Evolutionary conservation across 106 monocot species (phyloP), one percentile per base, ranked within the genome.

Genomic region (Ottelia alismoides): DNA sequence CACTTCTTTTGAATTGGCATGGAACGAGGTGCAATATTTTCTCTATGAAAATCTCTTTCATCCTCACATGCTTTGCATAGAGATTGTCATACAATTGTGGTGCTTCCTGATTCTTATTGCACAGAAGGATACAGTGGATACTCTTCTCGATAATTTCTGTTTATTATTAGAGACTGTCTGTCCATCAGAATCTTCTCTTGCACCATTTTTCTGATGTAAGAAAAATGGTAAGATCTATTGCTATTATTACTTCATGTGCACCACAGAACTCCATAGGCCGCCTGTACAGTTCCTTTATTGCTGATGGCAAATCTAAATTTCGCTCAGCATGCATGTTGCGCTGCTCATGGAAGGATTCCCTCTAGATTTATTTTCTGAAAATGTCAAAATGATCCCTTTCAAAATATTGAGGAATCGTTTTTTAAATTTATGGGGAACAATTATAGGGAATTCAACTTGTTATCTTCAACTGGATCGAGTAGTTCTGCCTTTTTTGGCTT

Each of bases 341-440:
- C 52, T 99, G 60, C 63, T 99, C 28, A 75, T 83, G 74, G 98
- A 90, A 58, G 90, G 79, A 23, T 90, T 90, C 35, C 90, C 98
- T 52, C 58, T 99, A 32, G 60, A 61, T 45, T 79, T 67, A 28
- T 70, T 91, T 61, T 77, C 90, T 47, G 64, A 65, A 46, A 67
- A 71, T 43, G 45, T 73, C 20, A 85, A 70, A 69, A 28, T 26
- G 3, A 51, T 31, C 77, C 67, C 53, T 43, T 71, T 61, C 64
- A 43, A 19, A 78, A 70, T 47, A 64, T 83, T 35, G 28, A 66
- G 12, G 55, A 20, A 55, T 54, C 51, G 27, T 83, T 86, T 69
- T 31, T 73, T 68, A 53, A 25, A 44, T 86, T 80, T 59, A 53
- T 78, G 45, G 75, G 78, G 58, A 71, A 75, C 49, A 66, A 27